Evolutionary conservation across 108 stramenopile genomes (phyloP).

Genomic region (Conticribra guillardii): DNA sequence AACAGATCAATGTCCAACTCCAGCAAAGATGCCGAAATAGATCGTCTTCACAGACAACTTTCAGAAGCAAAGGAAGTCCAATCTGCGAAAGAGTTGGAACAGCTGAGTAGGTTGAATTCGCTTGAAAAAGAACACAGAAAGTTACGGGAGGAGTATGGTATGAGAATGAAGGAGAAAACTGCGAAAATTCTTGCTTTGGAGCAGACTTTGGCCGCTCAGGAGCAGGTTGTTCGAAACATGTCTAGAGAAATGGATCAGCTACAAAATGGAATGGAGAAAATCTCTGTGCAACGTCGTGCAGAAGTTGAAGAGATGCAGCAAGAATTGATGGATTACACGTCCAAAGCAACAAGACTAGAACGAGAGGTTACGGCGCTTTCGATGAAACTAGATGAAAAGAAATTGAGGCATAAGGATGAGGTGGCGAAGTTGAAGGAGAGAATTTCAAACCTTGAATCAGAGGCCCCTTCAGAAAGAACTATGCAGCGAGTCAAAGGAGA

Average conservation of each 20-base stretch:
- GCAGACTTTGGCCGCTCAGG: constrained; percentile 79
- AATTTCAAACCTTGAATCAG: constrained; percentile 55
- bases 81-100: constrained; percentile 50
- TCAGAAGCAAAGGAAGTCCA: constrained; percentile 48
- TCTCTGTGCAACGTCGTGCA: constrained; percentile 65
- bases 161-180: constrained; percentile 68
- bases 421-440: constrained; percentile 66
- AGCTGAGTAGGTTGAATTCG: constrained; percentile 36
- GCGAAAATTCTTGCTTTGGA: constrained; percentile 73
- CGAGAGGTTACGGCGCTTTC: constrained; percentile 70
- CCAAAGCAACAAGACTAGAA: constrained; percentile 58
- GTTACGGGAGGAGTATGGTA: constrained; percentile 57
- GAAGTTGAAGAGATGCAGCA: constrained; percentile 88
- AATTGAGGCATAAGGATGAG: constrained; percentile 69
- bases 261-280: constrained; percentile 77
- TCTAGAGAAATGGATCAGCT: constrained; percentile 85
- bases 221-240: constrained; percentile 80
- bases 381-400: constrained; percentile 72
- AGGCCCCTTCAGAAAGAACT: constrained; percentile 42
- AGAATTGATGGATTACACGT: constrained; percentile 73
- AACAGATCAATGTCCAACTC: constrained; percentile 50
- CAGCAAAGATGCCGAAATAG: constrained; percentile 71
- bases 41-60: constrained; percentile 68
- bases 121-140: constrained; percentile 62
- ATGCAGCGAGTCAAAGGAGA: constrained; percentile 22